Evolutionary conservation across 768 basidiomycete species (phyloP).

Genomic region (Cystofilobasidium capitatum): DNA sequence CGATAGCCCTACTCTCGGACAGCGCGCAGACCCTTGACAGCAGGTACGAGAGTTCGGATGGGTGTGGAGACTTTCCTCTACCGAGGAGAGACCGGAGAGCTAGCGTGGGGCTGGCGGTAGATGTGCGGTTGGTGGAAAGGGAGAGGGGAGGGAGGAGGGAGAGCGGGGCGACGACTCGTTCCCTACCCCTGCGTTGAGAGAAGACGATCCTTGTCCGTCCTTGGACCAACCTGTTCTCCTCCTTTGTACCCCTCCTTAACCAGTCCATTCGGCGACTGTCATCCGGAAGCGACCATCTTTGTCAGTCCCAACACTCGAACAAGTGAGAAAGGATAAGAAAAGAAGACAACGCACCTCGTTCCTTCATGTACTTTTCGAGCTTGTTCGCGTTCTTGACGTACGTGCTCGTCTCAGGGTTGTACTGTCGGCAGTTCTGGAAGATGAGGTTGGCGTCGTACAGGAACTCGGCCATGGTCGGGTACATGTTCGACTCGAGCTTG

Average conservation of each 20-base stretch:
- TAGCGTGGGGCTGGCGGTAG: not conserved
- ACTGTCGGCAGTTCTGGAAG: slow-evolving; percentile 77
- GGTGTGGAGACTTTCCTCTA: not conserved
- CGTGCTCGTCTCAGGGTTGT: slow-evolving; percentile 63
- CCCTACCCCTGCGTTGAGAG: no score
- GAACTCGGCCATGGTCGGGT: slow-evolving; percentile 7
- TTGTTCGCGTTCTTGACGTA: slow-evolving; percentile 77
- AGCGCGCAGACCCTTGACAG: not conserved
- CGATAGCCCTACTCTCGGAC: not conserved
- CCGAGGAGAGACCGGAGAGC: not conserved
- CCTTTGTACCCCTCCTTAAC: not conserved
- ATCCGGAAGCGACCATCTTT: not conserved
- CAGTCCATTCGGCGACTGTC: slow-evolving; percentile 14
- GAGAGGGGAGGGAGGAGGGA: not conserved
- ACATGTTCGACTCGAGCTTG: slow-evolving; percentile 70
- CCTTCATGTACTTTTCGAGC: slow-evolving; percentile 62
- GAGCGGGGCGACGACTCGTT: not conserved
- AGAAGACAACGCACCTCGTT: slow-evolving; percentile 21
- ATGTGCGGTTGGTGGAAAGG: not conserved
- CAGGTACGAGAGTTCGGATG: not conserved
- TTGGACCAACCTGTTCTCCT: no score
- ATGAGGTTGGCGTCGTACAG: slow-evolving; percentile 64
- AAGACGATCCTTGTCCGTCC: no score
- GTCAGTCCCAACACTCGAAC: not conserved
- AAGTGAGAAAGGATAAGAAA: not conserved